Evolutionary conservation across 768 basidiomycete species (phyloP), one percentile per base, ranked within the genome.

Genomic region (Auricularia cornea): DNA sequence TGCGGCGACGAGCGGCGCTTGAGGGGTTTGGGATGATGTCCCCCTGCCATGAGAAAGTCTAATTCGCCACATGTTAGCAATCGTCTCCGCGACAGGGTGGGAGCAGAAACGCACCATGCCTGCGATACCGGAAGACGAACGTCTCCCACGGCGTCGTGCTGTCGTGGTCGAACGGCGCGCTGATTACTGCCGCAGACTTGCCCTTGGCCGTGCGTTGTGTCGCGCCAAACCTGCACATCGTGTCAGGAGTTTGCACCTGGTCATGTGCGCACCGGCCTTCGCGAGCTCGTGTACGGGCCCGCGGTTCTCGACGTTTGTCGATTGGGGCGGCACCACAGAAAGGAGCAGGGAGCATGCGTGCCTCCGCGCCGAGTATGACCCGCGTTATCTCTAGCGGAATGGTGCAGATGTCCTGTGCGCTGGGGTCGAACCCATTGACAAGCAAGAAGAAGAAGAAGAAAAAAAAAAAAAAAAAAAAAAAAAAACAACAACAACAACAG

Each of bases 221-320:
- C 26, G 28, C 12, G 26, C 54, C 54, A 57, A 48, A 48, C 20
- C 44, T 48, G 44, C 44, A 23, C 20, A 23, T 20, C 20, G 44
- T 3, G 23, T 20, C 16, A 54, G 31, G n/a, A 60, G 10, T 26
- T 38, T 30, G 23, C 61, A 64, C 60, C 35, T 60, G 38, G 63
- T 64, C 8, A 60, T 38, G 40, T 64, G 63, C 16, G 60, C 41
- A 8, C 60, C 59, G 26, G 63, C 60, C 33, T 64, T 64, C n/a
- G 63, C 63, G 29, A 56, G 61, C 29, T 64, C 63, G 52, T 64
- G 63, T n/a, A 64, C 60, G 29, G 40, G 51, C 28, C 63, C 63
- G 26, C 60, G 40, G 3, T 61, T 44, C 23, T 61, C 33, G 3
- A 44, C 32, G 29, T 52, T 56, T 20, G 33, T 33, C 2, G 48